These are phyloP conservation scores for Paramecium biaurelia DNA, from an alignment of 73 alveolate genomes.

Conservation along the genomic window DNA sequence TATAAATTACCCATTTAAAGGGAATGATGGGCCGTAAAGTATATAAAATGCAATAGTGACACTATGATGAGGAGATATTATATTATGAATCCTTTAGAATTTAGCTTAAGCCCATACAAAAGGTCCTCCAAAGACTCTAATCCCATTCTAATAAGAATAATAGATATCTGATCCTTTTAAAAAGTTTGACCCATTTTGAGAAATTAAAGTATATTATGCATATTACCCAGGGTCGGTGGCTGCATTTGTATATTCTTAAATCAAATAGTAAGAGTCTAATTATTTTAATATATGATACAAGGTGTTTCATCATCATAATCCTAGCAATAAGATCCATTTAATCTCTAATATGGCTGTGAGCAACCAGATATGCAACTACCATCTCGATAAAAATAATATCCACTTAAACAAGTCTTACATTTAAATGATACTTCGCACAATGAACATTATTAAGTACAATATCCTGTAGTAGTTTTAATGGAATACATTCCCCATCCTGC, in stretches of 20 bases:
- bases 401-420: neutral
- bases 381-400: neutral
- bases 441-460: neutral
- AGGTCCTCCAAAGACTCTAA: neutral
- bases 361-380: neutral
- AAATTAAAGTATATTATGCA: neutral
- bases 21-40: neutral
- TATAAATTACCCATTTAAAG: neutral
- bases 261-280: neutral
- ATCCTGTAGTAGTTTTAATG: neutral
- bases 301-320: too few species aligned
- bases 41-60: neutral
- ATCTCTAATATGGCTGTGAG: too few species aligned
- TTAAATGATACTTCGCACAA: neutral
- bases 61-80: neutral
- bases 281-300: too few species aligned
- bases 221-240: neutral
- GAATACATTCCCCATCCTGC: neutral
- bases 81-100: neutral
- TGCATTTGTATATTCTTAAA: neutral
- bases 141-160: neutral
- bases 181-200: neutral
- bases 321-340: too few species aligned
- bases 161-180: neutral
- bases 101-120: neutral